phyloP scores from a whole-genome alignment of 73 alveolate genomes.

The Symbiodinium pilosum region DNA sequence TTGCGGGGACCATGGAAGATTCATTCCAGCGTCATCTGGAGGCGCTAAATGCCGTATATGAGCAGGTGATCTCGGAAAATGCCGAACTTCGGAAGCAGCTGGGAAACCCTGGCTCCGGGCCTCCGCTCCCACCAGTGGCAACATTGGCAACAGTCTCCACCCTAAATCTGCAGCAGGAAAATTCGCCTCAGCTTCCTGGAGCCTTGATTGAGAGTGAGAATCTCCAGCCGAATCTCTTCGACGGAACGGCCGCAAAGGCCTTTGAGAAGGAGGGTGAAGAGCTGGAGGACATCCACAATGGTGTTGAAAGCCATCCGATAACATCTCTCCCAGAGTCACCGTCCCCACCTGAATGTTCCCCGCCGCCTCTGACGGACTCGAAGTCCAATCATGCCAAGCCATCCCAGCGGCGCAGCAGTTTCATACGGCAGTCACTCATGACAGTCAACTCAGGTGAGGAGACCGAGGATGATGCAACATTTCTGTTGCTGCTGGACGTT shows the following conservation, averaged over 20 bases:
- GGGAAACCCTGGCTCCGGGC: background rate
- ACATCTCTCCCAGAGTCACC: background rate
- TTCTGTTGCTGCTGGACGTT: slow-evolving; percentile 38
- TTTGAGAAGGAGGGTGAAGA: background rate
- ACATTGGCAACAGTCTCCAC: background rate
- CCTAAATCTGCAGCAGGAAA: background rate
- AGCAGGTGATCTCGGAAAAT: slow-evolving; percentile 30
- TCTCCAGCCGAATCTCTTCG: background rate
- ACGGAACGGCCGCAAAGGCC: background rate
- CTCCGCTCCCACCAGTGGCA: background rate
- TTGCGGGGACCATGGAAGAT: background rate
- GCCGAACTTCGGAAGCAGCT: slow-evolving; percentile 36
- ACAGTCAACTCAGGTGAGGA: background rate
- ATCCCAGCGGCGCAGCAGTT: slow-evolving; percentile 16
- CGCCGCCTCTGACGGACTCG: background rate
- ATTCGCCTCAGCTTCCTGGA: background rate
- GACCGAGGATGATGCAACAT: background rate
- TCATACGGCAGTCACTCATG: background rate
- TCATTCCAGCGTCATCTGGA: slow-evolving; percentile 35
- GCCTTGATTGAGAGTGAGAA: background rate
- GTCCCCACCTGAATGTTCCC: background rate
- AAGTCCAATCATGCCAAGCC: background rate
- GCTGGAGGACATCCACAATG: background rate
- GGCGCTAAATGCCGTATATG: slow-evolving; percentile 25
- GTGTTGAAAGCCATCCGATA: background rate